Evolutionary conservation across 441 rosid genomes (phyloP).

Genomic region (Gossypium schwendimanii): DNA sequence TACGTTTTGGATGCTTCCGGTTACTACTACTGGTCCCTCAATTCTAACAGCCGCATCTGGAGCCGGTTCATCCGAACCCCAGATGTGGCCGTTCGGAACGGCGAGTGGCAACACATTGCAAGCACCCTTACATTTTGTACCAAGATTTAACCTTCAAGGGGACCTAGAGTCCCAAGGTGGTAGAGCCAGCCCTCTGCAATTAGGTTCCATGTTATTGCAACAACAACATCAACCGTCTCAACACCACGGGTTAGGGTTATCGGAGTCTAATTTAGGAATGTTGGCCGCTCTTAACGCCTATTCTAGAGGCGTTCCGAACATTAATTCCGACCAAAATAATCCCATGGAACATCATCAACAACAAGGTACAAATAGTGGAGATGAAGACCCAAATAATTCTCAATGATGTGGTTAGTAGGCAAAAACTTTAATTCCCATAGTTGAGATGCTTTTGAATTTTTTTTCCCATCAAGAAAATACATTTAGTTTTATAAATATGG

Average conservation of each 20-base stretch:
- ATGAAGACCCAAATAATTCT: slow-evolving; percentile 48
- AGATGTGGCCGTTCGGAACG: slow-evolving; percentile 60
- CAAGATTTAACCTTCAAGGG: slow-evolving; percentile 51
- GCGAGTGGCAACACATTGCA: slow-evolving; percentile 27
- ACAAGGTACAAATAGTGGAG: slow-evolving; percentile 50
- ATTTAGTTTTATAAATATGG: background rate
- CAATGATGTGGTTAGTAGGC: slow-evolving; percentile 31
- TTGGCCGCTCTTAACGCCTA: slow-evolving; percentile 64
- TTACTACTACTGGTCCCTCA: slow-evolving; percentile 28
- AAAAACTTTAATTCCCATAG: slow-evolving; percentile 8
- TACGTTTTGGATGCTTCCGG: slow-evolving; percentile 71
- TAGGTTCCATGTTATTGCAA: slow-evolving; percentile 60
- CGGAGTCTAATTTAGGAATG: slow-evolving; percentile 65
- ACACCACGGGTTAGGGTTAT: slow-evolving; percentile 50
- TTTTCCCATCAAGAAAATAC: background rate
- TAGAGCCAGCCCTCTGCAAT: slow-evolving; percentile 47
- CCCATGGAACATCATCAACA: slow-evolving; percentile 33
- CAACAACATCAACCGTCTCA: slow-evolving; percentile 56
- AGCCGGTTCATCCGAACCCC: slow-evolving; percentile 32
- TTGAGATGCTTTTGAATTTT: background rate
- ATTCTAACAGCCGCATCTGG: slow-evolving; percentile 14
- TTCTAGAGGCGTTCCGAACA: slow-evolving; percentile 45
- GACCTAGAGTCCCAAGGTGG: slow-evolving; percentile 43
- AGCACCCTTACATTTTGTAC: slow-evolving; percentile 54
- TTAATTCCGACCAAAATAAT: slow-evolving; percentile 39